Conservation (phyloP, 192 early-diverging fungal genomes). For the Backusella tuberculispora region DNA sequence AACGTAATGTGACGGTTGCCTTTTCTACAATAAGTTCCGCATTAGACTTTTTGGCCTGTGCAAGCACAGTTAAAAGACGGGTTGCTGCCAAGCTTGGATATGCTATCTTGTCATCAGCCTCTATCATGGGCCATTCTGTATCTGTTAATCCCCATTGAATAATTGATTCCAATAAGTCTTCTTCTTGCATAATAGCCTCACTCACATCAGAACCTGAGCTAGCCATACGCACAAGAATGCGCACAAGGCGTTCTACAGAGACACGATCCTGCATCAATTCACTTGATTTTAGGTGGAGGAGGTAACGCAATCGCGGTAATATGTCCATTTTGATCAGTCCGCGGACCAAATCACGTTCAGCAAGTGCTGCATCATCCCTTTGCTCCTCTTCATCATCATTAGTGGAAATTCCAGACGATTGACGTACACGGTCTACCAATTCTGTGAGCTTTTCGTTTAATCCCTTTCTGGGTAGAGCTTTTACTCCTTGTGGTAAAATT, state of each 20-base stretch:
- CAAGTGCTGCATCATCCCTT: constrained; percentile 48
- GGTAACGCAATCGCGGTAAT: constrained; percentile 57
- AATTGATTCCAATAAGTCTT: constrained; percentile 49
- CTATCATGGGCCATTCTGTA: constrained; percentile 51
- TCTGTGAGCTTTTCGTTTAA: constrained; percentile 27
- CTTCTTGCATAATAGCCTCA: constrained; percentile 51
- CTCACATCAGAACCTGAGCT: constrained; percentile 46
- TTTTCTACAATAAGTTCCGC: constrained; percentile 47
- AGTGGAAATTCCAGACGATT: background rate
- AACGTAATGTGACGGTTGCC: constrained; percentile 39
- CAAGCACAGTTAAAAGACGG: constrained; percentile 42
- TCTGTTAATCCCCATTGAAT: constrained; percentile 38
- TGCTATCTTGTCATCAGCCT: constrained; percentile 11
- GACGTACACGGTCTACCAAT: constrained; percentile 12
- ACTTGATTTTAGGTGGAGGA: constrained; percentile 49
- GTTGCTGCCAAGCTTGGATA: constrained; percentile 37
- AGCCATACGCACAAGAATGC: constrained; percentile 53
- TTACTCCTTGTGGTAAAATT: background rate
- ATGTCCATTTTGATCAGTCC: constrained; percentile 69
- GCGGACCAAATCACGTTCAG: constrained; percentile 53
- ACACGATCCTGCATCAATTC: constrained; percentile 25
- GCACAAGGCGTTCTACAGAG: constrained; percentile 48
- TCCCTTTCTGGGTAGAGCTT: background rate
- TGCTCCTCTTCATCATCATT: constrained; percentile 42
- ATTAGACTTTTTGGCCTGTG: constrained; percentile 45